Base-by-base conservation (phyloP, 2,329 filamentous ascomycete genomes). In the Colletotrichum filicis region DNA sequence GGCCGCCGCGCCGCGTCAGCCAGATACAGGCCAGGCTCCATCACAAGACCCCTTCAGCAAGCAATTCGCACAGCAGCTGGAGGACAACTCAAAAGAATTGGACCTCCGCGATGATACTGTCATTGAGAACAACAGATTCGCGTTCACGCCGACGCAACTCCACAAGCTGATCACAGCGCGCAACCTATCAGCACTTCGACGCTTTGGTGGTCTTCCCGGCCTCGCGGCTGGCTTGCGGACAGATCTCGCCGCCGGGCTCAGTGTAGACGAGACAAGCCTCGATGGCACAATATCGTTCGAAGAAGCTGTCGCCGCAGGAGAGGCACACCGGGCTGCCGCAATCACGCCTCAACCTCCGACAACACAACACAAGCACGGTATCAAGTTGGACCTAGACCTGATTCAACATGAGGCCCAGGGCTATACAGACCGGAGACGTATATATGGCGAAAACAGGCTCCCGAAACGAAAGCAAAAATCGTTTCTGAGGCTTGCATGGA, bases 401-500 rank as follows among this genome's bases (percentile, higher is more conserved):
- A 65, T 61, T 2, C 67, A 75, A 11, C 71, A 74, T 82, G 70
- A 61, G 11, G 11, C 66, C 11, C 22, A 66, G 14, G 6, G 32
- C 3, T 92, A 88, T 75, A 77, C 79, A 24, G 93, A 95, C 77
- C 90, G 94, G 26, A 92, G 89, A 78, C 90, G 92, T 46, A 85
- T 95, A 8, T 95, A 90, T 79, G 91, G 90, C 66, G 88, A 90
- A 74, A 95, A 95, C 76, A 84, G 85, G 35, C 83, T 94, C n/a
- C 92, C 92, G 0, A 90, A 90, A 75, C 90, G 90, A 77, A 93
- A 93, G 78, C 85, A 91, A 28, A 95, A 94, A 79, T 91, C 86
- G 52, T 91, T 95, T 64, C 85, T 92, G 73, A 86, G 92, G 78
- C 83, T 95, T 19, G 91, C 91, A 74, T 95, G 93, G 93, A 92